phyloP scores from a whole-genome alignment of 768 basidiomycete species.

The Russula brevipes region DNA sequence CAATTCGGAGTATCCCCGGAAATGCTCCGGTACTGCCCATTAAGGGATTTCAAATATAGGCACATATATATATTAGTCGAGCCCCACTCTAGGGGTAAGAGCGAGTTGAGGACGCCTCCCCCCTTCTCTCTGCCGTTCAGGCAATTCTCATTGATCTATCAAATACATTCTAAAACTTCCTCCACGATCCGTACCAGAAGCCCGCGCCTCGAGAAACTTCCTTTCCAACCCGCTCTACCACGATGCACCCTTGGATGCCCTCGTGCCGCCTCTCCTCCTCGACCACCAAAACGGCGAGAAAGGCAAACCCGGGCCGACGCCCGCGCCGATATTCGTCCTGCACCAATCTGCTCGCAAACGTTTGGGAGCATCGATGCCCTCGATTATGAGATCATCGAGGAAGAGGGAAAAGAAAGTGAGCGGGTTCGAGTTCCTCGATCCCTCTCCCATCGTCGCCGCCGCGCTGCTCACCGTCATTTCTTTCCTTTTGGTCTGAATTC shows the following conservation, averaged over 20 bases:
- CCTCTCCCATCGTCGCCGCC: background rate
- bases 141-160: too few species aligned
- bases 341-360: conserved; percentile 28
- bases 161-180: too few species aligned
- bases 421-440: background rate
- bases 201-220: conserved; percentile 4
- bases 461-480: background rate
- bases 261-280: too few species aligned
- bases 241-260: conserved; percentile 2
- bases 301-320: background rate
- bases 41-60: too few species aligned
- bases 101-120: too few species aligned
- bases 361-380: conserved; percentile 28
- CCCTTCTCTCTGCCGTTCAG: too few species aligned
- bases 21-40: too few species aligned
- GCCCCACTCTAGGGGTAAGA: too few species aligned
- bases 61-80: too few species aligned
- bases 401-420: conserved; percentile 20
- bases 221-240: conserved; percentile 17
- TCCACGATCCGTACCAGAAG: conserved; percentile 18
- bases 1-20: too few species aligned
- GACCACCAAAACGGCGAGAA: conserved; percentile 2
- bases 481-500: too few species aligned
- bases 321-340: conserved; percentile 20
- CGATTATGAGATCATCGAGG: conserved; percentile 26